phyloP scores from a whole-genome alignment of 2,329 filamentous ascomycete genomes.

The Colletotrichum spaethianum region DNA sequence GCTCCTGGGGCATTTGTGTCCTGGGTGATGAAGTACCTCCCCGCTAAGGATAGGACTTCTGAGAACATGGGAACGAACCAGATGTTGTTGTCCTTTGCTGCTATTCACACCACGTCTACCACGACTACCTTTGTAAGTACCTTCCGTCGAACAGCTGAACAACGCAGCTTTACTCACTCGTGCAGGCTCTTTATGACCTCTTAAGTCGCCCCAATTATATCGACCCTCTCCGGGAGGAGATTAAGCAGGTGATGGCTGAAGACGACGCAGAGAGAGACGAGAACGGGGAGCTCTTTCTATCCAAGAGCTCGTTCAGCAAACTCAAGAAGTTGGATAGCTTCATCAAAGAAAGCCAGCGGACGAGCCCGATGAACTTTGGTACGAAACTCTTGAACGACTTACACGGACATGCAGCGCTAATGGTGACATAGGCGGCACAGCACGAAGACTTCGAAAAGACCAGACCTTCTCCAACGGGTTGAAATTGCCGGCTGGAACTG shows the following conservation, averaged over 20 bases:
- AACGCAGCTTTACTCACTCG: background rate
- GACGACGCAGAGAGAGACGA: conserved; percentile 48
- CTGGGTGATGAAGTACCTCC: conserved; percentile 57
- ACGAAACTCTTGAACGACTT: conserved; percentile 41
- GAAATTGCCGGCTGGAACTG: conserved; percentile 46
- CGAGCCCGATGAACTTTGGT: conserved; percentile 47
- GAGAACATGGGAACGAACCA: conserved; percentile 26
- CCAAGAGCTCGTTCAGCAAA: conserved; percentile 53
- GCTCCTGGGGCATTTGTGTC: conserved; percentile 50
- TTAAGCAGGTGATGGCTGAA: conserved; percentile 51
- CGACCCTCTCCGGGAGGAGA: conserved; percentile 59
- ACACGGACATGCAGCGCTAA: conserved; percentile 59
- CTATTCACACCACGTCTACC: conserved; percentile 59
- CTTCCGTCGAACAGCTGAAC: conserved; percentile 5
- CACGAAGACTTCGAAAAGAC: conserved; percentile 55
- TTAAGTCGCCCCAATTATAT: conserved; percentile 55
- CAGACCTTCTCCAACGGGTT: conserved; percentile 53
- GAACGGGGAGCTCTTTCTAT: conserved; percentile 15
- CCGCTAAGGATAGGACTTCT: background rate
- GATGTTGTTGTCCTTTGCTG: conserved; percentile 45
- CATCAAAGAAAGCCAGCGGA: conserved; percentile 55
- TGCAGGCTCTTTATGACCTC: conserved; percentile 56
- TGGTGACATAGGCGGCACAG: conserved; percentile 57
- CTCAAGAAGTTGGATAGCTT: conserved; percentile 59
- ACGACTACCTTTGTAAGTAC: conserved; percentile 45